phyloP scores from a whole-genome alignment of 2,329 filamentous ascomycete genomes.

The Lecanicillium sp. region DNA sequence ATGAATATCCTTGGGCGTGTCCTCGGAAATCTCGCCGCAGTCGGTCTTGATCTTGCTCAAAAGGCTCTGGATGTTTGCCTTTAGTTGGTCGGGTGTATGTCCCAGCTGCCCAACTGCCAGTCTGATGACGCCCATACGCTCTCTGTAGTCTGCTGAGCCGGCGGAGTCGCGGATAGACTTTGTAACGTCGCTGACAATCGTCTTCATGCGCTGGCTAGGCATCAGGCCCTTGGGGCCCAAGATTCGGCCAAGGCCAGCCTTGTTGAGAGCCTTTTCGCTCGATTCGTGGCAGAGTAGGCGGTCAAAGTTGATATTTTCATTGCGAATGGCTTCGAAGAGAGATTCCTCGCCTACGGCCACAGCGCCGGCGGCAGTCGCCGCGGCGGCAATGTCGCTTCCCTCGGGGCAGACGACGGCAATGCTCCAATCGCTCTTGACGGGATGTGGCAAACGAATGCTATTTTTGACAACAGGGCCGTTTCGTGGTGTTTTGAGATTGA shows the following conservation, averaged over 20 bases:
- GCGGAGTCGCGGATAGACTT: constrained; percentile 72
- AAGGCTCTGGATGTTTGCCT: constrained; percentile 73
- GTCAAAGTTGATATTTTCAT: constrained; percentile 79
- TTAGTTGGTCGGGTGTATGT: constrained; percentile 80
- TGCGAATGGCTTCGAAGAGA: constrained; percentile 68
- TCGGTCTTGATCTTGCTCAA: constrained; percentile 72
- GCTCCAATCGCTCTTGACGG: constrained; percentile 78
- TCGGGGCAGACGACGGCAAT: constrained; percentile 91
- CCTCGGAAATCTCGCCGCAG: constrained; percentile 58
- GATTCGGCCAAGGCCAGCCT: constrained; percentile 70
- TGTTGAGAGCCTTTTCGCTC: constrained; percentile 69
- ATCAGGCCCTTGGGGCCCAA: constrained; percentile 87
- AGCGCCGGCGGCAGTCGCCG: constrained; percentile 72
- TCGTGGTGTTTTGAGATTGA: constrained; percentile 76
- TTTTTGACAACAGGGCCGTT: constrained; percentile 83
- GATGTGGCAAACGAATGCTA: constrained; percentile 79
- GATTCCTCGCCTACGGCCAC: constrained; percentile 76
- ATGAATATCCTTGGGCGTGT: constrained; percentile 35
- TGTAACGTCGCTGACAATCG: constrained; percentile 74
- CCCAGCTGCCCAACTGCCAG: constrained; percentile 87
- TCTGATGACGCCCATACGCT: constrained; percentile 74
- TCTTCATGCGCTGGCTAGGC: constrained; percentile 82
- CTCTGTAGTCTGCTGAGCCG: constrained; percentile 79
- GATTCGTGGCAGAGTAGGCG: constrained; percentile 77
- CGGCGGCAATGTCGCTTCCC: constrained; percentile 61